phyloP scores from a whole-genome alignment of 805 yeast species.

The Ogataea philodendri region DNA sequence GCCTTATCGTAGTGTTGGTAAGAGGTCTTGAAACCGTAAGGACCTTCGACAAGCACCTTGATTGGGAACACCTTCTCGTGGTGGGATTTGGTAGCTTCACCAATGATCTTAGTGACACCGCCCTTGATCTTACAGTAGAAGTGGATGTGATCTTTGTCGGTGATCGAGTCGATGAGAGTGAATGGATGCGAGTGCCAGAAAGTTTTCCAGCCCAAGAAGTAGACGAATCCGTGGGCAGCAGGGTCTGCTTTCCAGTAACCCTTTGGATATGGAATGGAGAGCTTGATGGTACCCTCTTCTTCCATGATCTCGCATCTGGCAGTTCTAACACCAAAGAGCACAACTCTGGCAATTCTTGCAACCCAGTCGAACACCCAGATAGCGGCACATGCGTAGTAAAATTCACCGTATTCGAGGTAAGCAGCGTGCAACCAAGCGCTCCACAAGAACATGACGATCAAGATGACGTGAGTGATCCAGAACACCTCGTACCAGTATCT shows the following conservation, averaged over 20 bases:
- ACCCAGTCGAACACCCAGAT: slow-evolving; percentile 57
- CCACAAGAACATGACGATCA: slow-evolving; percentile 52
- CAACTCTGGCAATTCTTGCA: slow-evolving; percentile 41
- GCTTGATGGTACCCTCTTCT: slow-evolving; percentile 48
- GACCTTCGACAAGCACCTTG: slow-evolving; percentile 59
- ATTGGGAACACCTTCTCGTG: slow-evolving; percentile 32
- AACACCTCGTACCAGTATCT: slow-evolving; percentile 59
- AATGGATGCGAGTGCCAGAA: slow-evolving; percentile 63
- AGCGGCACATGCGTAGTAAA: slow-evolving; percentile 39
- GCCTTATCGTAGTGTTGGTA: slow-evolving; percentile 51
- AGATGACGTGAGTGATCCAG: slow-evolving; percentile 52
- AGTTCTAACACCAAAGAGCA: slow-evolving; percentile 37
- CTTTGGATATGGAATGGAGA: slow-evolving; percentile 46
- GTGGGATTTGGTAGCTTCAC: slow-evolving; percentile 28
- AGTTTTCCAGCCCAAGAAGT: slow-evolving; percentile 48
- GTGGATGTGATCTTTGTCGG: slow-evolving; percentile 38
- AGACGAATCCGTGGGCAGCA: slow-evolving; percentile 58
- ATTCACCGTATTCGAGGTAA: slow-evolving; percentile 32
- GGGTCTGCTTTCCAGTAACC: slow-evolving; percentile 49
- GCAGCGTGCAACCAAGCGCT: slow-evolving; percentile 60
- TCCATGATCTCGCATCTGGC: slow-evolving; percentile 39
- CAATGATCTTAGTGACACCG: slow-evolving; percentile 53
- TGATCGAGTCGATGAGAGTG: slow-evolving; percentile 44
- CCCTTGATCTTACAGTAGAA: slow-evolving; percentile 51
- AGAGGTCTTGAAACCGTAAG: slow-evolving; percentile 61